Percentiles rank a stretch among this genome's conserved stretches.
These are phyloP conservation scores for Spinellus fusiger DNA, from an alignment of 192 early-diverging fungal species.

Conservation along the genomic window DNA sequence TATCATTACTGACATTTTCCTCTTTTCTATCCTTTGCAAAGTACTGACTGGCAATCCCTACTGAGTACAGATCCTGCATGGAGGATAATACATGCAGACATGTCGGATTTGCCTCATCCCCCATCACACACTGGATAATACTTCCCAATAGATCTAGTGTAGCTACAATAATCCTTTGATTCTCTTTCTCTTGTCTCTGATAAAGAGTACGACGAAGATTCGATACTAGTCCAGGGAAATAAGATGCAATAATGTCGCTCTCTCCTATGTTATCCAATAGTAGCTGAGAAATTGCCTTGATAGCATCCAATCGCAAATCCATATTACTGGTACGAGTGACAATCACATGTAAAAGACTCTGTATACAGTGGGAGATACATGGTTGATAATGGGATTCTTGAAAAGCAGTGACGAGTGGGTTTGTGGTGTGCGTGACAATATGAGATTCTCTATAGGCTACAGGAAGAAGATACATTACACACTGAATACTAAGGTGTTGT, in stretches of 20 bases:
- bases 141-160: slow-evolving; percentile 23
- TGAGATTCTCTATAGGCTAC: slow-evolving; percentile 1
- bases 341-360: background rate
- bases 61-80: background rate
- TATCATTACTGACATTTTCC: background rate
- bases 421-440: too few species aligned
- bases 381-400: slow-evolving; percentile 7
- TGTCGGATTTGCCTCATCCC: slow-evolving; percentile 19
- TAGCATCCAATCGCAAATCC: slow-evolving; percentile 25
- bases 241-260: slow-evolving; percentile 12
- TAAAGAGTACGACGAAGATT: slow-evolving; percentile 22
- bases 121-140: slow-evolving; percentile 24
- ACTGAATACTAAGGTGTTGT: slow-evolving; percentile 14
- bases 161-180: slow-evolving; percentile 26
- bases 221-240: slow-evolving; percentile 33
- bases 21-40: background rate
- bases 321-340: background rate
- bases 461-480: slow-evolving; percentile 20
- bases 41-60: background rate
- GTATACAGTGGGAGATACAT: background rate
- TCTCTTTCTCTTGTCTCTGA: slow-evolving; percentile 31
- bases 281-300: slow-evolving; percentile 25
- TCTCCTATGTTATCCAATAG: slow-evolving; percentile 24
- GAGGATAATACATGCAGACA: background rate
- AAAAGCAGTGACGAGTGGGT: slow-evolving; percentile 1